Evolutionary conservation across 2,329 filamentous ascomycete species (phyloP), one percentile per base, ranked within the genome.

Genomic region (Diaporthe humulicola): DNA sequence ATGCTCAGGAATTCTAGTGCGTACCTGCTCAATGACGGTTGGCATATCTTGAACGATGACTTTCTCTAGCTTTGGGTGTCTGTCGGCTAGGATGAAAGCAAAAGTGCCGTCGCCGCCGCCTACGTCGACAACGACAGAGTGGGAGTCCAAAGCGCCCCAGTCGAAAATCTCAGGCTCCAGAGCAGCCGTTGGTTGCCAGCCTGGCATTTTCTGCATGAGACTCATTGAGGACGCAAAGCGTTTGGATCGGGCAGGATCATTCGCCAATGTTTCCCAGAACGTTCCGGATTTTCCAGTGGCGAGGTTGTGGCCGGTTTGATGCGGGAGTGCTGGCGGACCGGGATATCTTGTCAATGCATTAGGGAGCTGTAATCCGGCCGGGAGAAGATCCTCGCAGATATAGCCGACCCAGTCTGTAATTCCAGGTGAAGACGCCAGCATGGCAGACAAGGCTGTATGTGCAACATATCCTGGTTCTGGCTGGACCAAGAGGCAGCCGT

Each of bases 1-100:
- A 22, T 40, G 30, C 50, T 42, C 48, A 22, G 66, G 3, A 5
- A 54, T 25, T 19, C 19, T 54, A 14, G 22, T 22, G 14, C 22
- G 8, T 1, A 12, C 66, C n/a, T 56, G 19, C 33, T 54, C 50
- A 2, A 70, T 40, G 33, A 54, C 52, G 22, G n/a, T 48, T 17
- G 66, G 66, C 36, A 57, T 17, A n/a, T 70, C 66, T 22, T 70
- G 50, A 22, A 70, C 50, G 9, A 70, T 12, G 25, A 70, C 17
- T 15, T 54, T 15, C 10, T 40, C 38, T 14, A 70, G 33, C 0
- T n/a, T 5, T 2, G 15, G 48, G n/a, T 70, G 38, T 36, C 25
- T 70, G 19, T 57, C 38, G 19, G 36, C 14, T 5, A 70, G 36
- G 2, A 36, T 50, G 6, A 70, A 22, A 17, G 66, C n/a, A 22